Conservation (phyloP, 2,329 filamentous ascomycete species). For the Epichloe bromicola region DNA sequence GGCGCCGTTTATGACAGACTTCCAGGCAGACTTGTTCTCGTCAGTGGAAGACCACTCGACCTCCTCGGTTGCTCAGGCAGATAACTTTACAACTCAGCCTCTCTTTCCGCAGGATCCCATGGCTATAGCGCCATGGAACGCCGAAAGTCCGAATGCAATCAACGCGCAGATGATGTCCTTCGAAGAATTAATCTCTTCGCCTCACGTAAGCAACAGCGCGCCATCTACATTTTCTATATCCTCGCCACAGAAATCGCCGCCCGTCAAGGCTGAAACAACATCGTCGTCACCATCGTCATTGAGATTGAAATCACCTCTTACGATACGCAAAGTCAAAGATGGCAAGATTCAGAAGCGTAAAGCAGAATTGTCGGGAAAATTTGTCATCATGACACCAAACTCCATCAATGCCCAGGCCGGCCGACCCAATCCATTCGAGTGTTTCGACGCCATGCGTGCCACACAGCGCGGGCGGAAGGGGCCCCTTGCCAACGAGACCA, state of each 20-base stretch:
- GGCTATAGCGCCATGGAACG: slow-evolving; percentile 29
- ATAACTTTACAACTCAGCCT: slow-evolving; percentile 24
- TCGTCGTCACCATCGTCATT: neutral
- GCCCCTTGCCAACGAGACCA: slow-evolving; percentile 38
- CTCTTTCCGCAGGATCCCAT: slow-evolving; percentile 21
- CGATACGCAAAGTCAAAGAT: slow-evolving; percentile 30
- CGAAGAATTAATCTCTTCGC: slow-evolving; percentile 26
- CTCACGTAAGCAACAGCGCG: slow-evolving; percentile 5
- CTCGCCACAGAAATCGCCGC: slow-evolving; percentile 16
- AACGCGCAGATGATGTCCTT: slow-evolving; percentile 23
- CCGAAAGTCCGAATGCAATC: slow-evolving; percentile 19
- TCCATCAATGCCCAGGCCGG: slow-evolving; percentile 38
- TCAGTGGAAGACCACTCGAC: slow-evolving; percentile 11
- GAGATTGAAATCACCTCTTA: slow-evolving; percentile 16
- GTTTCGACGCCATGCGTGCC: slow-evolving; percentile 38
- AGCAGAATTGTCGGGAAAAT: slow-evolving; percentile 24
- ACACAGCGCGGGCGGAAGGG: slow-evolving; percentile 44
- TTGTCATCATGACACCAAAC: slow-evolving; percentile 42
- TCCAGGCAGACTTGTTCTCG: slow-evolving; percentile 19
- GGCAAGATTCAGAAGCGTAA: slow-evolving; percentile 23
- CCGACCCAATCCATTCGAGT: slow-evolving; percentile 39
- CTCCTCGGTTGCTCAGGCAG: neutral
- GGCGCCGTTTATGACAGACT: slow-evolving; percentile 17
- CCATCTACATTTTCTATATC: slow-evolving; percentile 15
- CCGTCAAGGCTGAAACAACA: slow-evolving; percentile 14